Evolutionary conservation across 805 yeast genomes (phyloP), one percentile per base, ranked within the genome.

Genomic region (Hemisphaericaspora nanyangensis): DNA sequence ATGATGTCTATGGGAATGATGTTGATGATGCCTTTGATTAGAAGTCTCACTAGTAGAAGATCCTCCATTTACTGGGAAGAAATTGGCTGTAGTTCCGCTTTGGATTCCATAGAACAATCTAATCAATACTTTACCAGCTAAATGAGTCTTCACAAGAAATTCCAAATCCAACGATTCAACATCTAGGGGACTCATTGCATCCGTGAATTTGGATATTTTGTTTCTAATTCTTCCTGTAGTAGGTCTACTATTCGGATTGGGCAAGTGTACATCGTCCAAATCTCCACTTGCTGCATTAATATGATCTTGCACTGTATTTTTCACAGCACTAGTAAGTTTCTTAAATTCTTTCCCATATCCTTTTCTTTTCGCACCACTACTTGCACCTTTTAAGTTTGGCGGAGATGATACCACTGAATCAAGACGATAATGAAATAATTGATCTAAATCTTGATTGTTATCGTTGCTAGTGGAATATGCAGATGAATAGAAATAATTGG

Each of bases 241-340:
- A 8, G 62, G 37, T 20, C 37, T 42, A 40, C 38, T 49, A 16
- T 12, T 18, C 11, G 24, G 11, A 16, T n/a, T 19, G n/a, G 35
- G 27, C 15, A 35, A 16, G 28, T 37, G 42, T 13, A 40, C 39
- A 22, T 47, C 52, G 11, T 49, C 55, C 17, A 43, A 46, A 34
- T 50, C 52, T 22, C 47, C 38, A 34, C 51, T 49, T 7, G 48
- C 53, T 11, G 54, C 50, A 30, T 47, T 58, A 22, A 64, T 65
- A 42, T 61, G 62, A 52, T 86, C 93, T 50, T 81, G 85, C 17
- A 85, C 85, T 0, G 89, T 81, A 15, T 78, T 73, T 50, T 83
- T 85, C 26, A 86, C 85, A 24, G 76, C 87, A 46, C 76, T 79
- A 32, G 81, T 80, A 34, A 82, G 56, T 38, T 78, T 77, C 39